Evolutionary conservation across 169 alveolate genomes (phyloP).

Genomic region (Plasmodium gaboni): DNA sequence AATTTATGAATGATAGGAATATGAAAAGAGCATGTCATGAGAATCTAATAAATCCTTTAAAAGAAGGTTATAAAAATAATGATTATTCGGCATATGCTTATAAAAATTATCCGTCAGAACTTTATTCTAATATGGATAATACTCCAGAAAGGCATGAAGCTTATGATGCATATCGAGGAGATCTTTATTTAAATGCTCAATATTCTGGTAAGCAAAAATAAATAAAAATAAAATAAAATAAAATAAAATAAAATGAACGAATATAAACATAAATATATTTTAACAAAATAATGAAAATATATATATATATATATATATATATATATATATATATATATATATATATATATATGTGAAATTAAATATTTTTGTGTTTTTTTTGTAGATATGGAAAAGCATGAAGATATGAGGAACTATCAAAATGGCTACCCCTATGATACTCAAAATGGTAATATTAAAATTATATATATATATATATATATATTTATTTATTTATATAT

Average conservation of each 20-base stretch:
- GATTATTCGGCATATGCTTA: background rate
- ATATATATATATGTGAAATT: background rate
- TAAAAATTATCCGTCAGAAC: slow-evolving; percentile 22
- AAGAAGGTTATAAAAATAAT: slow-evolving; percentile 27
- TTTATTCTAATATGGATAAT: slow-evolving; percentile 18
- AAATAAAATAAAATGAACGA: background rate
- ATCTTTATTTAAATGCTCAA: background rate
- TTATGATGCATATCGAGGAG: slow-evolving; percentile 26
- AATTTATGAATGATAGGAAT: slow-evolving; percentile 20
- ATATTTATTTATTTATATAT: background rate
- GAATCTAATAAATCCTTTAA: slow-evolving; percentile 6
- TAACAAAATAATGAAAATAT: background rate
- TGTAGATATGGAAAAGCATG: slow-evolving; percentile 38
- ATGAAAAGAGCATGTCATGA: slow-evolving; percentile 53
- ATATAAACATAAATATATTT: background rate
- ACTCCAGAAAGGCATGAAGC: slow-evolving; percentile 6
- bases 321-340: background rate
- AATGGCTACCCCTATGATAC: slow-evolving; percentile 36
- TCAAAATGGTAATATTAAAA: slow-evolving; percentile 18
- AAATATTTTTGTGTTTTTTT: background rate
- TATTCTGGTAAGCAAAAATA: slow-evolving; percentile 14
- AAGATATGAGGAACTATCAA: slow-evolving; percentile 28
- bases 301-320: slow-evolving; percentile 13
- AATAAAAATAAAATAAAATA: background rate
- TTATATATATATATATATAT: background rate